phyloP scores from a whole-genome alignment of 148 eudicot species.

The Silene uniflora region DNA sequence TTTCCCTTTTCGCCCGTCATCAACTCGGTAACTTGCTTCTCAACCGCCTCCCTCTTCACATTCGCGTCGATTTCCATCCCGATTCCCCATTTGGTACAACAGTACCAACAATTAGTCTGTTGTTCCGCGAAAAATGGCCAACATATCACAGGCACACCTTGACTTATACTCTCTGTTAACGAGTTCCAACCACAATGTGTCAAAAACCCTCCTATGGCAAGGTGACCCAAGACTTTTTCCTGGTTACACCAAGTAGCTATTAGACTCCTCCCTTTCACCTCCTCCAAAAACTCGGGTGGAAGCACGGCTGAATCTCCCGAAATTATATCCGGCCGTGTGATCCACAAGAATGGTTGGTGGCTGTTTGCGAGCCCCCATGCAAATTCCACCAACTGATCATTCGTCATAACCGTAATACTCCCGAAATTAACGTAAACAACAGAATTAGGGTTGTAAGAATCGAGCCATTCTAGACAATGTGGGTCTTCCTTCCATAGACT shows the following conservation, averaged over 20 bases:
- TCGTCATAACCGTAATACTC: conserved; percentile 25
- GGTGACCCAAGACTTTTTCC: conserved; percentile 26
- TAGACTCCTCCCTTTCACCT: conserved; percentile 1
- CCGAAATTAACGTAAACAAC: conserved; percentile 31
- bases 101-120: conserved; percentile 35
- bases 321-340: conserved; percentile 26
- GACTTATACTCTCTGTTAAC: conserved; percentile 13
- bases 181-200: conserved; percentile 41
- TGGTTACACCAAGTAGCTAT: conserved; percentile 32
- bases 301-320: conserved; percentile 9
- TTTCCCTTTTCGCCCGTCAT: conserved; percentile 27
- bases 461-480: conserved; percentile 26
- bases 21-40: conserved; percentile 30
- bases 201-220: conserved; percentile 26
- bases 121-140: conserved; percentile 42
- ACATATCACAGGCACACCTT: conserved; percentile 30
- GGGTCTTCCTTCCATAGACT: conserved; percentile 44
- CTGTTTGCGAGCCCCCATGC: conserved; percentile 39
- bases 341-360: conserved; percentile 27
- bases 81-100: conserved; percentile 25
- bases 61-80: conserved; percentile 33
- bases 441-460: conserved; percentile 2
- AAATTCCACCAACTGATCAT: conserved; percentile 27
- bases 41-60: conserved; percentile 26
- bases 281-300: conserved; percentile 23